Conservation (phyloP, 2,329 filamentous ascomycete species). For the Didymella segeticola region DNA sequence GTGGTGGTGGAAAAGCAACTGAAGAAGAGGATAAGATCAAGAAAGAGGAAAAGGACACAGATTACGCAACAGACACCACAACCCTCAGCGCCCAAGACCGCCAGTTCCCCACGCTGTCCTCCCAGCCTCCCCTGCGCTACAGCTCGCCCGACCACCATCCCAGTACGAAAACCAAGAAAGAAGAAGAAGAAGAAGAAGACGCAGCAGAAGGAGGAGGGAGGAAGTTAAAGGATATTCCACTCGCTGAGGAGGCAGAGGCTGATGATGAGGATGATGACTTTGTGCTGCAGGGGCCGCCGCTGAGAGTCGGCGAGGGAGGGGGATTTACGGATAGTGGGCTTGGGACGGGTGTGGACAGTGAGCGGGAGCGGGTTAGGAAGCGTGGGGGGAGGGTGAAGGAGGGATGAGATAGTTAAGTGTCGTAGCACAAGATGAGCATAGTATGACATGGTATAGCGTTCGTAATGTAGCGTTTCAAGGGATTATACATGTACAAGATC, state of each 20-base stretch:
- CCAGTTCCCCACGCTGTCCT: slow-evolving; percentile 57
- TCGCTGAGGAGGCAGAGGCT: slow-evolving; percentile 46
- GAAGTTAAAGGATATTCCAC: slow-evolving; percentile 30
- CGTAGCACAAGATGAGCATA: too few relatives aligned
- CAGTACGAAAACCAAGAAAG: slow-evolving; percentile 29
- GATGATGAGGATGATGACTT: slow-evolving; percentile 55
- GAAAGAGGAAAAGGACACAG: slow-evolving; percentile 13
- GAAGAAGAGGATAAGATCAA: slow-evolving; percentile 14
- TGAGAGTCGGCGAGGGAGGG: slow-evolving; percentile 14
- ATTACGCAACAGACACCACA: slow-evolving; percentile 29
- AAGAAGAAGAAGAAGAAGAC: slow-evolving; percentile 26
- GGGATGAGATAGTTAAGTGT: not conserved
- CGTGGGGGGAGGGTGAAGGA: slow-evolving; percentile 19
- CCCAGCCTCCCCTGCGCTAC: slow-evolving; percentile 53
- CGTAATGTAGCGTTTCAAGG: too few relatives aligned
- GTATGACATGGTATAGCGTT: too few relatives aligned
- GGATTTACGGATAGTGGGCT: slow-evolving; percentile 53
- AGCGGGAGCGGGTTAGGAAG: slow-evolving; percentile 20
- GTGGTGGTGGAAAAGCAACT: not conserved
- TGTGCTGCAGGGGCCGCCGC: slow-evolving; percentile 46
- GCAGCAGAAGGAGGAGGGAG: slow-evolving; percentile 18
- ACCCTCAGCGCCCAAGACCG: slow-evolving; percentile 54
- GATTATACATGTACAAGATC: too few relatives aligned
- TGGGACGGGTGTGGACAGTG: slow-evolving; percentile 55
- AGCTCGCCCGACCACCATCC: slow-evolving; percentile 20